Evolutionary conservation across 1,284 basidiomycete species (phyloP).

Genomic region (Trichosporon sp.): DNA sequence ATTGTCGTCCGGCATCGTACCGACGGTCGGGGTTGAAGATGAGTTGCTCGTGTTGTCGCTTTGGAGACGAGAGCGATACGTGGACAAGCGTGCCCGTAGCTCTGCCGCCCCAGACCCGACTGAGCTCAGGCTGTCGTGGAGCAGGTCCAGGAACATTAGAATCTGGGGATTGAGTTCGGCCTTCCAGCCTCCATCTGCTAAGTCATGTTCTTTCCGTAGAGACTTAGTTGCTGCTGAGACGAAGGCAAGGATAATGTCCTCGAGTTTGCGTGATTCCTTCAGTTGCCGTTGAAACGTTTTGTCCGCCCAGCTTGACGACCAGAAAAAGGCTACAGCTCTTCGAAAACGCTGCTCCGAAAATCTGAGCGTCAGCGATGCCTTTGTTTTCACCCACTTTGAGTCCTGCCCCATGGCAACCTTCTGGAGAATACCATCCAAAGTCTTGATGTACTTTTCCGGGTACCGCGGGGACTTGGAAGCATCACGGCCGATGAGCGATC

Average conservation of each 20-base stretch:
- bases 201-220: constrained; percentile 72
- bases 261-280: constrained; percentile 94
- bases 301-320: constrained; percentile 76
- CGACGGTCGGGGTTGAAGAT: no score
- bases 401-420: constrained; percentile 90
- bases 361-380: constrained; percentile 56
- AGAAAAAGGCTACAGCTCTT: constrained; percentile 85
- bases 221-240: constrained; percentile 84
- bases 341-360: constrained; percentile 85
- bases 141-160: constrained; percentile 78
- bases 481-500: constrained; percentile 44
- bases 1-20: background rate
- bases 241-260: constrained; percentile 94
- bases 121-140: constrained; percentile 74
- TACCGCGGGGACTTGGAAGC: constrained; percentile 75
- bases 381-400: constrained; percentile 65
- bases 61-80: constrained; percentile 27
- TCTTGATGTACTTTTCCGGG: constrained; percentile 87
- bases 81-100: constrained; percentile 57
- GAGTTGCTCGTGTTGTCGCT: constrained; percentile 22
- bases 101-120: constrained; percentile 80
- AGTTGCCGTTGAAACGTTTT: constrained; percentile 82
- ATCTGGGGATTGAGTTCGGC: constrained; percentile 88
- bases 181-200: constrained; percentile 85
- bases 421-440: constrained; percentile 80